A percentile compares a stretch with the other conserved stretches of the same genome.
phyloP scores from a whole-genome alignment of 2,329 filamentous ascomycete species.

The Aspergillus brunneoviolaceus region DNA sequence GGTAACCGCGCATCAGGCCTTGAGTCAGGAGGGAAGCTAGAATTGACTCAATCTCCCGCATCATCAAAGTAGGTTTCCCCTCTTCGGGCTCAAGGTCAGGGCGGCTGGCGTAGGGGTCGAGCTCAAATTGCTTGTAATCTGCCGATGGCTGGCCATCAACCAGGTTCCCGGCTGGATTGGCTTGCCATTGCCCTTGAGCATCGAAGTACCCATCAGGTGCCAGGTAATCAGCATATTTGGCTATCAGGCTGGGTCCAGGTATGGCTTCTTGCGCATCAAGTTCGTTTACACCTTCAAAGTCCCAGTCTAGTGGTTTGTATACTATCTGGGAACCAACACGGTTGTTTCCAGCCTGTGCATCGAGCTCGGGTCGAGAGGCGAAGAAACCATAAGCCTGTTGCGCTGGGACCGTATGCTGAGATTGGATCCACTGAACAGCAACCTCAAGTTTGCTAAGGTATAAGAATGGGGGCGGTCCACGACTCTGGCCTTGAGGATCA shows the following conservation, averaged over 20 bases:
- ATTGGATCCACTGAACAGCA: slow-evolving; percentile 64
- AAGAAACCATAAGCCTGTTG: slow-evolving; percentile 8
- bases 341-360: slow-evolving; percentile 15
- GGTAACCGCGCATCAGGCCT: slow-evolving; percentile 77
- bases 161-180: slow-evolving; percentile 24
- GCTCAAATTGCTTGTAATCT: slow-evolving; percentile 46
- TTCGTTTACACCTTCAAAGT: slow-evolving; percentile 29
- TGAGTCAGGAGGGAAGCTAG: slow-evolving; percentile 76
- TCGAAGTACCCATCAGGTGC: slow-evolving; percentile 37
- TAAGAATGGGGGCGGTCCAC: slow-evolving; percentile 67
- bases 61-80: slow-evolving; percentile 46
- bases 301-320: slow-evolving; percentile 31
- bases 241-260: slow-evolving; percentile 17
- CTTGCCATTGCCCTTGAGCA: slow-evolving; percentile 28
- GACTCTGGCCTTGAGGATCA: slow-evolving; percentile 35
- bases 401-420: slow-evolving; percentile 22
- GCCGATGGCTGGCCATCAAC: slow-evolving; percentile 30
- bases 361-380: background rate
- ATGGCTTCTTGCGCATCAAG: slow-evolving; percentile 10
- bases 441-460: slow-evolving; percentile 68
- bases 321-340: slow-evolving; percentile 32
- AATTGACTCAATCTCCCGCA: slow-evolving; percentile 70
- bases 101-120: slow-evolving; percentile 57
- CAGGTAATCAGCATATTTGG: slow-evolving; percentile 38
- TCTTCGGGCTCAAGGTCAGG: slow-evolving; percentile 19